Base-by-base conservation (phyloP, 2,329 filamentous ascomycete species). In the Ilyonectria sp. region DNA sequence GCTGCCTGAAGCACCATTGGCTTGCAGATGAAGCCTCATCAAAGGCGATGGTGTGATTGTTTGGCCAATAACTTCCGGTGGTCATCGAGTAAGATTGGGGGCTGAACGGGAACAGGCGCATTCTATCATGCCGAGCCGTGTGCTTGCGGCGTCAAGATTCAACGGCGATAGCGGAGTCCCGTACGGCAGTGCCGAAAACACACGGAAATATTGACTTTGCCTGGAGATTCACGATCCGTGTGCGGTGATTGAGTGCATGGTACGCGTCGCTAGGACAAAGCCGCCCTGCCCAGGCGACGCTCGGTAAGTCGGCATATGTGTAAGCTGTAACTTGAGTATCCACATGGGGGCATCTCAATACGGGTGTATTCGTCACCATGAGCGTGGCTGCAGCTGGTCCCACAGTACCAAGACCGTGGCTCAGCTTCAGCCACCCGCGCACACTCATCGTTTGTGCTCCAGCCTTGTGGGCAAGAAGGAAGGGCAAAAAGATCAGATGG, bases 311-410 rank as follows among this genome's bases (percentile, higher is more conserved):
- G 49, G 62, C 62, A 64, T 44, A 40, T 19, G 35, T 54, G 21
- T 17, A 40, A 56, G 29, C n/a, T 17, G 46, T 21, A 21, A 21
- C 21, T 21, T 21, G 2, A 21, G 21, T 21, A 19, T 26, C 63
- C 63, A 60, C 63, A 35, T 13, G n/a, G 17, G 13, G 44, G 15
- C 31, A 33, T 40, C 44, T 35, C 8, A 65, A 65, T 66, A 61
- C 57, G 53, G 58, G 63, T 58, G 63, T 47, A 66, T 66, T 66
- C 63, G 63, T 66, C 63, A 66, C 58, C 52, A 44, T 19, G 52
- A 46, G 46, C 19, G 63, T 66, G 63, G 63, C 63, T 66, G 58
- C 52, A 58, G 40, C 29, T 19, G 15, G 46, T 47, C 15, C 35
- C 40, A 40, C 21, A 43, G 49, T 6, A 35, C 31, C 47, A 47